Base-by-base conservation (phyloP, 345 rosid genomes). In the Streptanthus diversifolius region DNA sequence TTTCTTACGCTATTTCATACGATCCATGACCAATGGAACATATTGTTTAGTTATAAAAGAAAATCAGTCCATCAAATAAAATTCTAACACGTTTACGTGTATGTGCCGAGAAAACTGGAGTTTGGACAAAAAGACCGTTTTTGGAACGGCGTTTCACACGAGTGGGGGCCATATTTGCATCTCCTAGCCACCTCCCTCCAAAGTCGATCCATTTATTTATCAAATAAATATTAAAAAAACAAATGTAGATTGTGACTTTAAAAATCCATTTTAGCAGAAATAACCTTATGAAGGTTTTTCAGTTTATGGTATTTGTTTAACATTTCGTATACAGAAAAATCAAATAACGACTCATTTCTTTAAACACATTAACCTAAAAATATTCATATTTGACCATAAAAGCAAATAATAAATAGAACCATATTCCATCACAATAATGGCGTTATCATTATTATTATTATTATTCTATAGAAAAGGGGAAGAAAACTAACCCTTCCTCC, bases 101-200 rank as follows among this genome's bases (percentile, higher is more conserved):
- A 1, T 47, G 17, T 19, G 45, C 73, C 67, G 37, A 74, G 59
- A 74, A 67, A 67, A 24, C 68, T 22, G 63, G 68, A 75, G 3
- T 68, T 74, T 57, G 24, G 45, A 58, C 78, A 58, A 74, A 33
- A 19, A 4, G 64, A 36, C 52, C 19, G 35, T 49, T 35, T 49
- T 3, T 6, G 8, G n/a, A 25, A 66, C 72, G 66, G 32, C 66
- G 60, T 74, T 66, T 65, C 66, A 58, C 66, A 57, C 72, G 2
- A 5, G 25, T 35, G 10, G 35, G 51, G 15, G 17, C 66, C 51
- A 53, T 37, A 44, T 3, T 1, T 18, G 2, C 19, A 1, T 11
- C n/a, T 39, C n/a, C 43, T 39, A 12, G 5, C 43, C n/a, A 11
- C 43, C n/a, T n/a, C n/a, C 43, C 5, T 39, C 43, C 43, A 36